These are phyloP conservation scores for Fragilaria crotonensis DNA, from an alignment of 108 stramenopile species.

Conservation along the genomic window DNA sequence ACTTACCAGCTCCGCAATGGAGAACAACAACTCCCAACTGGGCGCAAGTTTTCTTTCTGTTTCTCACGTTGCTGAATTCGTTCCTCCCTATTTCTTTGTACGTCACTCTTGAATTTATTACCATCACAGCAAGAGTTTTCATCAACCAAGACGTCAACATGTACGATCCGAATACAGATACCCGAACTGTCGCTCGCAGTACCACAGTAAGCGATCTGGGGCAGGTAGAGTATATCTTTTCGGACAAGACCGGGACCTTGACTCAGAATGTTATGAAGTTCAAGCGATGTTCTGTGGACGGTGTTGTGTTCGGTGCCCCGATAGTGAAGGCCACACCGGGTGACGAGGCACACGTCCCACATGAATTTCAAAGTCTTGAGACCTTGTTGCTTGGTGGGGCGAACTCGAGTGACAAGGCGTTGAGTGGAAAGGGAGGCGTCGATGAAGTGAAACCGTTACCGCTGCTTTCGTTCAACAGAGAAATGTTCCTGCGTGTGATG, in stretches of 20 bases:
- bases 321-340: constrained; percentile 48
- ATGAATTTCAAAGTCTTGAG: constrained; percentile 44
- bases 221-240: constrained; percentile 91
- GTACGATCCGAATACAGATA: constrained; percentile 87
- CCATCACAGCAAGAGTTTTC: constrained; percentile 63
- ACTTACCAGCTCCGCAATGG: constrained; percentile 48
- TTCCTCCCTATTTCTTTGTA: constrained; percentile 91
- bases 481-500: constrained; percentile 88
- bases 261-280: constrained; percentile 98
- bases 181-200: constrained; percentile 76
- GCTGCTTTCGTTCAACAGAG: constrained; percentile 73
- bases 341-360: neutral
- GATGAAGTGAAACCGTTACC: no score
- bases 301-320: constrained; percentile 77
- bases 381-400: constrained; percentile 45
- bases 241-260: constrained; percentile 95
- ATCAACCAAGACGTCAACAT: constrained; percentile 81
- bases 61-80: constrained; percentile 76
- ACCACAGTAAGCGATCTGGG: constrained; percentile 91
- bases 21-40: constrained; percentile 36
- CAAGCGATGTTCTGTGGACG: constrained; percentile 90
- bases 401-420: neutral
- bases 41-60: constrained; percentile 66
- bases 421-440: neutral
- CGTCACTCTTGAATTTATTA: constrained; percentile 77